Conservation (phyloP, 345 rosid genomes). For the Toxicodendron radicans region DNA sequence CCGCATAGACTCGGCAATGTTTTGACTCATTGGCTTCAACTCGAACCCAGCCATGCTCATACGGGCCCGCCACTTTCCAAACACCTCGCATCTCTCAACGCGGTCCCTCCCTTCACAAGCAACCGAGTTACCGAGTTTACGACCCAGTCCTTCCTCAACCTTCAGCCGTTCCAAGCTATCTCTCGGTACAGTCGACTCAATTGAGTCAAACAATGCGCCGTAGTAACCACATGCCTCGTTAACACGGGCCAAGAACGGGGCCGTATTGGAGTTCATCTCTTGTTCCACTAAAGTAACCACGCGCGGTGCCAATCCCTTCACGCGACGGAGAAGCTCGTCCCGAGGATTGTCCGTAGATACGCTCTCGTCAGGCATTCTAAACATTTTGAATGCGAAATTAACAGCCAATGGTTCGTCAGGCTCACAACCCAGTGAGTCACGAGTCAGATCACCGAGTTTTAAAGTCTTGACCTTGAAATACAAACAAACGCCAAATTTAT, state of each 20-base stretch:
- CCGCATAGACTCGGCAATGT: conserved; percentile 59
- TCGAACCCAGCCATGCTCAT: conserved; percentile 94
- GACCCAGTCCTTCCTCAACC: conserved; percentile 68
- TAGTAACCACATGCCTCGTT: conserved; percentile 55
- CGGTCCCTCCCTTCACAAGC: conserved; percentile 90
- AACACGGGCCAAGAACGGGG: conserved; percentile 62
- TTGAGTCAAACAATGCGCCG: conserved; percentile 78
- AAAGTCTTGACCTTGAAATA: conserved; percentile 43
- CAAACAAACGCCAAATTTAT: conserved; percentile 41
- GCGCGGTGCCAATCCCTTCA: conserved; percentile 65
- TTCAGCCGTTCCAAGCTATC: conserved; percentile 44
- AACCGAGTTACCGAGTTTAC: conserved; percentile 69
- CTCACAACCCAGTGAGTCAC: conserved; percentile 69
- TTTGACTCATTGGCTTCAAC: conserved; percentile 50
- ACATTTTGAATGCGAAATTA: conserved; percentile 79
- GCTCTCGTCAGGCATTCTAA: conserved; percentile 81
- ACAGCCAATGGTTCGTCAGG: conserved; percentile 69
- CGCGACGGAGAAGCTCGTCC: conserved; percentile 90
- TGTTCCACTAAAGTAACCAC: conserved; percentile 81
- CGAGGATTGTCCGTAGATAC: conserved; percentile 84
- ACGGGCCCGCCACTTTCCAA: conserved; percentile 94
- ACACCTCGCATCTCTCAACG: conserved; percentile 89
- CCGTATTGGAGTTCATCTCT: conserved; percentile 70
- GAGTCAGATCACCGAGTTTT: conserved; percentile 52
- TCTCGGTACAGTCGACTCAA: conserved; percentile 54